Evolutionary conservation across 306 rosid genomes (phyloP).

Genomic region (Urtica urens): DNA sequence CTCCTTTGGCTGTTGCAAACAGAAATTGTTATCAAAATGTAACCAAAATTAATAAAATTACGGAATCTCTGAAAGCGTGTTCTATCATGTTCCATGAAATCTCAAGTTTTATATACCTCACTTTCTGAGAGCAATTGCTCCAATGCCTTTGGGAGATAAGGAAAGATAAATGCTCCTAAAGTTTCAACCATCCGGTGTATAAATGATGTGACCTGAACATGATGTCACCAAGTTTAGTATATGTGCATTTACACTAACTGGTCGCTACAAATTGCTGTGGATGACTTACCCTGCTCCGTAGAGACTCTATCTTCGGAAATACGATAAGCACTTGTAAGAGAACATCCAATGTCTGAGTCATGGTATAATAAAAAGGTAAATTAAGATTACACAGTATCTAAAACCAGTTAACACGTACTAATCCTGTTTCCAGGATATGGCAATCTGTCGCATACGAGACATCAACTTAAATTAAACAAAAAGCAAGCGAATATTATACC

Average conservation of each 20-base stretch:
- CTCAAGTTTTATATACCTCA: conserved; percentile 51
- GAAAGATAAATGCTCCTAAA: conserved; percentile 76
- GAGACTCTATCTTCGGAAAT: conserved; percentile 65
- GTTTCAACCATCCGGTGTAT: conserved; percentile 98
- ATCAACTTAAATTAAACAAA: neutral
- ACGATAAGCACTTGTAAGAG: conserved; percentile 81
- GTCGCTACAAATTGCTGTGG: neutral
- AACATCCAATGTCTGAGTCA: conserved; percentile 74
- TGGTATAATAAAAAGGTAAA: too few relatives aligned
- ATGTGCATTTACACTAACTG: neutral
- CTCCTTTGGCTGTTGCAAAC: conserved; percentile 76
- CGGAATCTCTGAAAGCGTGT: neutral
- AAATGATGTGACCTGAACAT: conserved; percentile 72
- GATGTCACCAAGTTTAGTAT: conserved; percentile 1
- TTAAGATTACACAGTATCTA: neutral
- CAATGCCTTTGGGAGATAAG: conserved; percentile 85
- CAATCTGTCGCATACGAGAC: too few relatives aligned
- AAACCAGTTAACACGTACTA: neutral
- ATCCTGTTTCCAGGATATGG: neutral
- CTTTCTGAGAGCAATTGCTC: conserved; percentile 80
- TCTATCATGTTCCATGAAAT: too few relatives aligned
- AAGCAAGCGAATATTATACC: conserved; percentile 3
- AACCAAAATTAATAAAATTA: neutral
- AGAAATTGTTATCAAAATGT: neutral
- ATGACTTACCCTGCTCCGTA: conserved; percentile 53